Evolutionary conservation across 148 eudicot genomes (phyloP).

Genomic region (Polygonum maritimum): DNA sequence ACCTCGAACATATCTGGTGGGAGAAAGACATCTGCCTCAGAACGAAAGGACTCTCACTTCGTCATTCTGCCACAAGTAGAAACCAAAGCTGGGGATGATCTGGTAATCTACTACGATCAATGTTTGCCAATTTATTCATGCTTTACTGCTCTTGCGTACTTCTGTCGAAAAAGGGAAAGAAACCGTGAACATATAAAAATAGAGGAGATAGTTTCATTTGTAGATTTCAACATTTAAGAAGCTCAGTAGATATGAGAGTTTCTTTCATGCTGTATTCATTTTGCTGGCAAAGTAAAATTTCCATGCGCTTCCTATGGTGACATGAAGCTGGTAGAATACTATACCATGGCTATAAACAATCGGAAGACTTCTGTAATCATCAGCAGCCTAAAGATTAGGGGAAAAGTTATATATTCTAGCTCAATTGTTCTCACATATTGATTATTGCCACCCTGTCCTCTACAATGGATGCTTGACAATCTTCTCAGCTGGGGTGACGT

Average conservation of each 20-base stretch:
- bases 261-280: background rate
- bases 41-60: constrained; percentile 68
- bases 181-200: background rate
- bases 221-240: background rate
- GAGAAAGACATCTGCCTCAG: constrained; percentile 43
- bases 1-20: constrained; percentile 45
- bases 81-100: constrained; percentile 84
- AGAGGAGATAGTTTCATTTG: background rate
- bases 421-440: background rate
- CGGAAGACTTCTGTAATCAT: background rate
- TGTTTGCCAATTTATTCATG: background rate
- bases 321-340: background rate
- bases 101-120: constrained; percentile 42
- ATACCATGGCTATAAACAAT: background rate
- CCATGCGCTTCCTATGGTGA: background rate
- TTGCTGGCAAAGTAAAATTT: background rate
- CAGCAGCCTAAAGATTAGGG: background rate
- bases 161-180: background rate
- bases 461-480: background rate
- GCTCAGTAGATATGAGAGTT: background rate
- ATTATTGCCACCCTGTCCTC: background rate
- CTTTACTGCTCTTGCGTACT: background rate
- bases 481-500: background rate
- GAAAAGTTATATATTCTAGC: background rate
- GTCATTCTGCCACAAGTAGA: constrained; percentile 79